Base-by-base conservation (phyloP, 106 monocot species). In the Dioscorea zingiberensis region DNA sequence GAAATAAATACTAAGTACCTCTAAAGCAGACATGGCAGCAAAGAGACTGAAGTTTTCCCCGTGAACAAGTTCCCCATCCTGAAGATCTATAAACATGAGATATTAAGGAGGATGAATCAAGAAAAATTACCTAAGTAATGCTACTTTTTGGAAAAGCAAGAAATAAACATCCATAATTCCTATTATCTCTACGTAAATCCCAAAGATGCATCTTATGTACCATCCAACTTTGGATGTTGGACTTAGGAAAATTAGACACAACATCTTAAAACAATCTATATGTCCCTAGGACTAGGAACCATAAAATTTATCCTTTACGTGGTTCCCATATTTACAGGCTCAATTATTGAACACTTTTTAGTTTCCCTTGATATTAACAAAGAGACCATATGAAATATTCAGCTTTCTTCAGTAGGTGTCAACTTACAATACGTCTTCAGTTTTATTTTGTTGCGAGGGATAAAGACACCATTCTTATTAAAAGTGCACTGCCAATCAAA, bases 21-120 rank as follows among this genome's bases (percentile, higher is more conserved):
- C 98, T 79, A 98, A 77, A 5, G 98, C 98, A 78, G 98, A 89
- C 98, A 98, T 98, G 23, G 98, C 88, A 84, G 93, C 98, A 89
- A 98, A 98, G 3, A 98, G 81, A 80, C 85, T 98, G 80, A 98
- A 98, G 66, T 87, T 93, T 60, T 98, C 98, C 56, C 89, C 93
- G 80, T 89, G 93, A 69, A 98, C 78, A 70, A 98, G 98, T 49
- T 98, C 98, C 22, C 89, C 98, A 64, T 93, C 93, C 65, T 84
- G 81, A 71, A 98, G 82, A 76, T 98, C 98, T 98, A 77, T 21
- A 81, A 60, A 44, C n/a, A 85, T 59, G 62, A 47, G 72, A 74
- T 26, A 67, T 55, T 51, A 47, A n/a, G 68, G 53, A 67, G 38
- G 68, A 25, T 59, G 22, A 24, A 58, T 11, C 26, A 56, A 56